Evolutionary conservation across 768 basidiomycete genomes (phyloP).

Genomic region (Crucibulum laeve): DNA sequence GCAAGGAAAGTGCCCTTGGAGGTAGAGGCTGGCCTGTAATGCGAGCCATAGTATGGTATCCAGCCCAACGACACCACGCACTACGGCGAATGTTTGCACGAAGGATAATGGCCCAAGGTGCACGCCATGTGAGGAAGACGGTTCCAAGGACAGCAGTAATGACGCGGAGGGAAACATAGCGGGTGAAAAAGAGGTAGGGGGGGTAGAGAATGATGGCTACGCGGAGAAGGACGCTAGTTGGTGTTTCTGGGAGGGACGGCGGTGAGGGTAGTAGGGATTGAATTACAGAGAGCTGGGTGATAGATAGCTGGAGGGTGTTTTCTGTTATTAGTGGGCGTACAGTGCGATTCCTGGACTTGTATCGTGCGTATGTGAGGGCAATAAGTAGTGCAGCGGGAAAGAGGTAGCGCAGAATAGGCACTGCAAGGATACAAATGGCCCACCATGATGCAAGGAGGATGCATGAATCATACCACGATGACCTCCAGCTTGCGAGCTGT

Average conservation of each 20-base stretch:
- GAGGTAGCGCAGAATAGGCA: constrained; percentile 47
- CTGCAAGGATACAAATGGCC: constrained; percentile 63
- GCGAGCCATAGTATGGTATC: constrained; percentile 46
- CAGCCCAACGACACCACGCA: constrained; percentile 62
- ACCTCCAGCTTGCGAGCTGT: constrained; percentile 56
- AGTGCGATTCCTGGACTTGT: constrained; percentile 2
- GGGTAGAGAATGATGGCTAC: constrained; percentile 50
- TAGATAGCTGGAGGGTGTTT: constrained; percentile 41
- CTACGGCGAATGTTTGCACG: constrained; percentile 56
- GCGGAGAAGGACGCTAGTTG: constrained; percentile 43
- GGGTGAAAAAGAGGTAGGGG: constrained; percentile 65
- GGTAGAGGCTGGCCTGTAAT: constrained; percentile 56
- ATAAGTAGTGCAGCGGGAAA: constrained; percentile 47
- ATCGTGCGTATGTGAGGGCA: constrained; percentile 17
- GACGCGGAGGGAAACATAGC: constrained; percentile 57
- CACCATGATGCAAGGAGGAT: constrained; percentile 74
- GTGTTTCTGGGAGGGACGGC: constrained; percentile 23
- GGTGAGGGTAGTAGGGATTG: constrained; percentile 49
- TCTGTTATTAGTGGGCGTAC: constrained; percentile 44
- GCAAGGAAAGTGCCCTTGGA: constrained; percentile 27
- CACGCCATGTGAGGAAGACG: constrained; percentile 54
- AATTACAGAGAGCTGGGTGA: constrained; percentile 66
- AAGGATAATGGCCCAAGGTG: constrained; percentile 60
- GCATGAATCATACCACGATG: constrained; percentile 57
- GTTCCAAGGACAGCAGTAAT: constrained; percentile 58